Base-by-base conservation (phyloP, 106 monocot genomes). In the Acorus gramineus region DNA sequence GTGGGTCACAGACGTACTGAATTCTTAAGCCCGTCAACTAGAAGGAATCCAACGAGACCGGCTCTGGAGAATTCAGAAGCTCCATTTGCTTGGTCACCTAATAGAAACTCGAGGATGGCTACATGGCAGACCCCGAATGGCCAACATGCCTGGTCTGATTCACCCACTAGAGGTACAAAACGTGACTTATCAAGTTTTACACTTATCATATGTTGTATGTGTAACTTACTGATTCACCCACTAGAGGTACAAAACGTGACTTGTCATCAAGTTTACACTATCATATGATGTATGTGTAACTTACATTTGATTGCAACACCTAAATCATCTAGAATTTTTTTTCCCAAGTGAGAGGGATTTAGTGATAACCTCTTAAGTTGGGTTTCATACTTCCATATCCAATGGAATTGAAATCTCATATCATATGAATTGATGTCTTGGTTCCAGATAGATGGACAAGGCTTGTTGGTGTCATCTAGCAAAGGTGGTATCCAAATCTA, bases 21-120 rank as follows among this genome's bases (percentile, higher is more conserved):
- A 67, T 94, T 94, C 75, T 73, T 94, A 49, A 81, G 72, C 66
- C 79, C 67, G 12, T 70, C 82, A 46, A 47, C 69, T 64, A 69
- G 64, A 14, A 74, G 52, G 12, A 56, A 57, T 57, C 66, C 44
- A n/a, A 70, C 51, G 47, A 61, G 44, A 44, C 11, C 61, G 47
- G 42, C 58, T 67, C 64, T 69, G 73, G 59, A 63, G 55, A 81
- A 61, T 60, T 28, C 28, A 28, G 28, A 28, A 28, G 28, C 28
- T 28, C 28, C 28, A 28, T 28, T 28, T 28, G 28, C 28, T 28
- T 28, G 28, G 12, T 70, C 82, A 46, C 48, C 69, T 64, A 69
- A 66, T 13, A 74, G 52, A 28, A 56, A 57, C 54, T 68, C 44
- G 8, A 70, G 54, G 47, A 61, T 28, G 28, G n/a, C 61, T 50